Percentiles rank a stretch among this genome's conserved stretches.
Evolutionary conservation across 495 filamentous ascomycete genomes (phyloP).

Genomic region (Amorphotheca resinae): DNA sequence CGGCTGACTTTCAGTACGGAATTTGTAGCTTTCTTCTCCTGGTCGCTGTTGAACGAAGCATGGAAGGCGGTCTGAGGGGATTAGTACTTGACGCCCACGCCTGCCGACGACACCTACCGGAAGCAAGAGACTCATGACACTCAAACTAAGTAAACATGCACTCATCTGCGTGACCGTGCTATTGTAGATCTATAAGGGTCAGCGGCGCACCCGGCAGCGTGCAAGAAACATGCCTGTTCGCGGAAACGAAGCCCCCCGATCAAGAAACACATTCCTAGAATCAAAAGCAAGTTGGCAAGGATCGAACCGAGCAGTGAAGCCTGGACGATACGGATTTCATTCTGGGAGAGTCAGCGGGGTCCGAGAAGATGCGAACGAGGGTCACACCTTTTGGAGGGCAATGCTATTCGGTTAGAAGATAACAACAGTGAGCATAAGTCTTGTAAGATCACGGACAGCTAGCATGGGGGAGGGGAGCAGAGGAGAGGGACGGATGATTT

Average conservation of each 20-base stretch:
- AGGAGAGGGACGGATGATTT: slow-evolving; percentile 21
- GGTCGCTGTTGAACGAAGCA: slow-evolving; percentile 59
- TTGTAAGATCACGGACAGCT: slow-evolving; percentile 15
- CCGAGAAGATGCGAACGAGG: slow-evolving; percentile 13
- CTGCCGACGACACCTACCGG: slow-evolving; percentile 35
- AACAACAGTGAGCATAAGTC: slow-evolving; percentile 25
- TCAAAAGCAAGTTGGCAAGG: slow-evolving; percentile 74
- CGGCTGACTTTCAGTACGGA: slow-evolving; percentile 73
- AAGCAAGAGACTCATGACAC: slow-evolving; percentile 72
- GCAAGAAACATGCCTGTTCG: slow-evolving; percentile 50
- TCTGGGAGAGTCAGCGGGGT: slow-evolving; percentile 34
- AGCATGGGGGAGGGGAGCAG: slow-evolving; percentile 9
- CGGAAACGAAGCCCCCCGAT: slow-evolving; percentile 76
- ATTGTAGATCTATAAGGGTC: slow-evolving; percentile 62
- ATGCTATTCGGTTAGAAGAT: slow-evolving; percentile 35
- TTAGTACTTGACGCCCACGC: not conserved
- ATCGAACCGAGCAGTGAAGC: slow-evolving; percentile 82
- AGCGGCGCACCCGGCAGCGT: slow-evolving; percentile 6
- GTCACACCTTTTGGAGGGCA: slow-evolving; percentile 46
- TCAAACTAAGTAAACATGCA: slow-evolving; percentile 78
- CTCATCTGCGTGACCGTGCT: slow-evolving; percentile 93
- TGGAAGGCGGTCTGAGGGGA: slow-evolving; percentile 68
- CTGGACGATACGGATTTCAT: slow-evolving; percentile 83
- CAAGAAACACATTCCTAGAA: slow-evolving; percentile 83
- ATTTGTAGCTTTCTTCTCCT: slow-evolving; percentile 41